A percentile compares a stretch with the other conserved stretches of the same genome.
Evolutionary conservation across 2,329 filamentous ascomycete genomes (phyloP).

Genomic region (Ceratocystis ficicola): DNA sequence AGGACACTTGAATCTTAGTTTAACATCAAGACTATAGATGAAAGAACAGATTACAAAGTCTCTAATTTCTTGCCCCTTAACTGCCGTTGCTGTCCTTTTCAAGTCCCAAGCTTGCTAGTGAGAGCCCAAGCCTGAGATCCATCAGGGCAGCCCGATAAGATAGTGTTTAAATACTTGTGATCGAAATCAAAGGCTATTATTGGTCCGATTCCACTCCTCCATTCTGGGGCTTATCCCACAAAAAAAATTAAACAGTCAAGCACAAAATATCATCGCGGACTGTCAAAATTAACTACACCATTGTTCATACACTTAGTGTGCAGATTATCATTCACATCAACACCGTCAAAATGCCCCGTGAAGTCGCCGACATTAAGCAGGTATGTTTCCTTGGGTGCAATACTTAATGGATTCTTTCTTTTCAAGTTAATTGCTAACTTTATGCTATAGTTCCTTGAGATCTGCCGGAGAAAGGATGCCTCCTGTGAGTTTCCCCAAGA

Average conservation of each 20-base stretch:
- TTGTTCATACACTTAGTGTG: constrained; percentile 22
- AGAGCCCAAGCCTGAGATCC: constrained; percentile 8
- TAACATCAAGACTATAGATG: too few species aligned
- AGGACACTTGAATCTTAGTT: too few species aligned
- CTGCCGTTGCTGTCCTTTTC: neutral
- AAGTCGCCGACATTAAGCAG: constrained; percentile 97
- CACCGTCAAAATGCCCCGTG: constrained; percentile 74
- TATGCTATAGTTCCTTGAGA: constrained; percentile 83
- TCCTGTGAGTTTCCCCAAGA: constrained; percentile 59
- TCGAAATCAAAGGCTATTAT: neutral
- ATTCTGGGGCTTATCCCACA: constrained; percentile 22
- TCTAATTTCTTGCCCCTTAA: neutral
- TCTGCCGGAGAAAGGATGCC: constrained; percentile 98
- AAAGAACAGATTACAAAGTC: too few species aligned
- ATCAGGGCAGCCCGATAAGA: constrained; percentile 22
- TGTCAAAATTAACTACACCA: constrained; percentile 22
- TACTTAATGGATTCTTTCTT: neutral
- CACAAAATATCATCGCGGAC: constrained; percentile 21
- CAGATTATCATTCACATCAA: constrained; percentile 23
- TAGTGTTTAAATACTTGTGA: constrained; percentile 9
- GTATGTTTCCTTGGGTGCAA: constrained; percentile 31
- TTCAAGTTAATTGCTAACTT: constrained; percentile 17
- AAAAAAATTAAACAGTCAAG: constrained; percentile 19
- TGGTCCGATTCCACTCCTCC: constrained; percentile 17
- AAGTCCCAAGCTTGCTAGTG: neutral